Percentiles rank a stretch among this genome's conserved stretches.
phyloP scores from a whole-genome alignment of 73 alveolate genomes.

The Paramecium primaurelia region DNA sequence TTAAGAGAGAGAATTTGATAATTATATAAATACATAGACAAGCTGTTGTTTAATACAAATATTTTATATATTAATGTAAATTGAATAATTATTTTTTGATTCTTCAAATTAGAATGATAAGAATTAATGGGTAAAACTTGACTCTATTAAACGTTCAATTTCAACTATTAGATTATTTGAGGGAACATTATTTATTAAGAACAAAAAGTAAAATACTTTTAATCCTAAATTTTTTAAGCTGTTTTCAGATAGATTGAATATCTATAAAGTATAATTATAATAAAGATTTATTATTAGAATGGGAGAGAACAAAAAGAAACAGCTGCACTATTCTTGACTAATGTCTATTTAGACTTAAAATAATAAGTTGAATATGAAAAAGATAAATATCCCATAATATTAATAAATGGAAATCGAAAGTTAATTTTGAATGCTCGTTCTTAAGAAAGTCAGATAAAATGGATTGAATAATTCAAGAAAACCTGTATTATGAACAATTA shows the following conservation, averaged over 20 bases:
- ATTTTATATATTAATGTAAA: background rate
- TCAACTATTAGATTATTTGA: background rate
- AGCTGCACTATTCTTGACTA: background rate
- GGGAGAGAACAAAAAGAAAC: constrained; percentile 3
- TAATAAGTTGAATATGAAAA: background rate
- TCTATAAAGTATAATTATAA: background rate
- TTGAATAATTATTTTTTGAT: background rate
- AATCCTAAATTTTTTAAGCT: constrained; percentile 14
- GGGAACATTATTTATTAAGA: constrained; percentile 15
- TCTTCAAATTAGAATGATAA: background rate
- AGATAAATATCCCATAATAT: background rate
- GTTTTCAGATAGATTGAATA: background rate
- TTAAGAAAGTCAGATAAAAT: background rate
- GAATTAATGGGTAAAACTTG: background rate
- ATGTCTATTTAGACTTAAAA: background rate
- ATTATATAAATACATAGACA: background rate
- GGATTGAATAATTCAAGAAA: constrained; percentile 4
- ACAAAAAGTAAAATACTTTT: background rate
- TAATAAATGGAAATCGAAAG: background rate
- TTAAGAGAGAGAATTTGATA: constrained; percentile 34
- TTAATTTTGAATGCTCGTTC: constrained; percentile 1
- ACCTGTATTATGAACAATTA: constrained; percentile 10
- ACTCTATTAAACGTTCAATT: background rate
- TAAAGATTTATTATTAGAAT: background rate
- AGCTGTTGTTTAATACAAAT: background rate